Evolutionary conservation across 2,329 filamentous ascomycete species (phyloP).

Genomic region (Fusarium sp.): DNA sequence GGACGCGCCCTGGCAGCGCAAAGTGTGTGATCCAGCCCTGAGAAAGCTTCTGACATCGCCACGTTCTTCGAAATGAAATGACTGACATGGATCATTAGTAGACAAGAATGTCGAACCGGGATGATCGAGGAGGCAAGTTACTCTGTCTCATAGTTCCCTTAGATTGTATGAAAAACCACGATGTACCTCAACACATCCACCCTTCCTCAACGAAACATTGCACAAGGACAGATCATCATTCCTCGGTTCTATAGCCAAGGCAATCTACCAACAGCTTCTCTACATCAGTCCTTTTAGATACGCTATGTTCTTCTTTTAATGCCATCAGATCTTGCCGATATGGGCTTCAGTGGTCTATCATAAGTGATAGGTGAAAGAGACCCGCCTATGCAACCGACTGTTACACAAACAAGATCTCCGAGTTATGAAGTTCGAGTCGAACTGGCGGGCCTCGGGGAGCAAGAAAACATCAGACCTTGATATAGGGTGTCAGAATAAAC

Average conservation of each 20-base stretch:
- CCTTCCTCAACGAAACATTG: constrained; percentile 22
- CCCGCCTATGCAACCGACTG: background rate
- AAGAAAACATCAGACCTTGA: no score
- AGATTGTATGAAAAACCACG: background rate
- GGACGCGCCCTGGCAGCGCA: background rate
- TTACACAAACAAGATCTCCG: background rate
- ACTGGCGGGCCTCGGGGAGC: no score
- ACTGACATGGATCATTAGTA: background rate
- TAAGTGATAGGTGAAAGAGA: background rate
- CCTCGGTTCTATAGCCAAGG: background rate
- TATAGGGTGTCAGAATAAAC: no score
- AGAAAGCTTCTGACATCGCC: background rate
- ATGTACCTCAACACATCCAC: constrained; percentile 17
- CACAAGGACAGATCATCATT: background rate
- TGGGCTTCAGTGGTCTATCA: background rate
- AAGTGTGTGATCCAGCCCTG: background rate
- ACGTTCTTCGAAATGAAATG: background rate
- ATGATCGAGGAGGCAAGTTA: background rate
- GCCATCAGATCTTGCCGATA: constrained; percentile 10
- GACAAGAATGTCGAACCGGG: background rate
- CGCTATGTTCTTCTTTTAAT: background rate
- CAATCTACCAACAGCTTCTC: background rate
- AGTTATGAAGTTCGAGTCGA: constrained; percentile 13
- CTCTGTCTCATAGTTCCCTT: constrained; percentile 1
- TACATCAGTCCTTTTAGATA: background rate